Evolutionary conservation across 345 rosid genomes (phyloP), one percentile per base, ranked within the genome.

Genomic region (Corymbia maculata): DNA sequence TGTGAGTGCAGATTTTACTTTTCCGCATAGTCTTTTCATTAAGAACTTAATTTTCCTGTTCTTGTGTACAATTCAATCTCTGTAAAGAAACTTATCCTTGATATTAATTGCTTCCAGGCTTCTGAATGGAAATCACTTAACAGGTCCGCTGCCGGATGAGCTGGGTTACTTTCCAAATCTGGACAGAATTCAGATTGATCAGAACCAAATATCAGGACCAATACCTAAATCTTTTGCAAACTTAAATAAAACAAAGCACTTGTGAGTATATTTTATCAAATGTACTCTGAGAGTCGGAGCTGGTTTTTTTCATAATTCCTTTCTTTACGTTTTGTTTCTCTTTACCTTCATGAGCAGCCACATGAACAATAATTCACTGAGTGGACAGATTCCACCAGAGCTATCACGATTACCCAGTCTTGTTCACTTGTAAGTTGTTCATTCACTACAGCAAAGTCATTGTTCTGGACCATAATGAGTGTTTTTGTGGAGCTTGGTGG

Each of bases 321-420:
- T 44, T 16, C 57, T 87, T 84, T 86, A 17, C 51, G 82, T 88
- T 84, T 88, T 75, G 52, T 57, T 87, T 68, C 53, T 79, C 50
- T 88, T 92, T 75, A 86, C 88, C 90, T 86, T 86, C 79, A 87
- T 91, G 89, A 89, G 87, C 95, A 98, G 99, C 94, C 99, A 98
- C 93, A 95, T 98, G 99, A 98, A 98, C 90, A 98, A 98, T 92
- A 98, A 98, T 91, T 98, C 99, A 79, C 93, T 98, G 52, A 97
- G 98, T 53, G 99, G 99, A 49, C 96, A 93, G 93, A 95, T 98
- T 88, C 99, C 99, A 2, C 92, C 94, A 5, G 99, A 97, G 89
- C 93, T 98, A 68, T 94, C 98, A 87, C 94, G 92, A 91, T 90
- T 98, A 87, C 98, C 99, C 0, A 92, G 51, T 61, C 97, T 98